A percentile compares a stretch with the other conserved stretches of the same genome.
phyloP scores from a whole-genome alignment of 1,284 basidiomycete genomes.

The Heliocybe sulcata region DNA sequence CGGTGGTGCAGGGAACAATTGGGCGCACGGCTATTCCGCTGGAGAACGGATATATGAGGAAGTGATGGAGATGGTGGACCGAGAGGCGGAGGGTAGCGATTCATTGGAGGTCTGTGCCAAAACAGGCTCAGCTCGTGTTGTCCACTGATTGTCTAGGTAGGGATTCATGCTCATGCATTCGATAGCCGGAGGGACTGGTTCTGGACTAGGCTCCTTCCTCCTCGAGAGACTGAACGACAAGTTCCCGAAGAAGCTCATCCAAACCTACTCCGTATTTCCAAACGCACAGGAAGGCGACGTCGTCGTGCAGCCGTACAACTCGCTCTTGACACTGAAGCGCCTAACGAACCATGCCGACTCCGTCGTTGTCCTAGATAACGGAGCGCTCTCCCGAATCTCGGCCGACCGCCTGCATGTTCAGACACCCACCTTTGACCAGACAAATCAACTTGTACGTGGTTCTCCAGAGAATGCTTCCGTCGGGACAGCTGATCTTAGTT shows the following conservation, averaged over 20 bases:
- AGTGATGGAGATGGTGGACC: slow-evolving; percentile 98
- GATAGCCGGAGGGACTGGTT: slow-evolving; percentile 97
- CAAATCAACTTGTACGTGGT: slow-evolving; percentile 78
- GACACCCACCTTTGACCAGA: slow-evolving; percentile 90
- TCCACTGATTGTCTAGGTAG: slow-evolving; percentile 32
- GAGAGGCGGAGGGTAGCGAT: slow-evolving; percentile 98
- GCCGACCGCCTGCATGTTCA: slow-evolving; percentile 88
- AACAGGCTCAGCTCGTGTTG: neutral
- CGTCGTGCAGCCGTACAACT: slow-evolving; percentile 98
- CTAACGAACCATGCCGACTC: slow-evolving; percentile 96
- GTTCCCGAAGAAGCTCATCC: slow-evolving; percentile 98
- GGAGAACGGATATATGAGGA: slow-evolving; percentile 95
- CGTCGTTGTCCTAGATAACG: slow-evolving; percentile 96
- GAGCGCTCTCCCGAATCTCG: slow-evolving; percentile 87
- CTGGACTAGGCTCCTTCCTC: slow-evolving; percentile 94
- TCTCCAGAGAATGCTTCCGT: neutral
- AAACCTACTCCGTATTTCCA: slow-evolving; percentile 99
- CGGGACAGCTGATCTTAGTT: neutral
- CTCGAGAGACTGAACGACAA: slow-evolving; percentile 96
- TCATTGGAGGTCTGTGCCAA: slow-evolving; percentile 77
- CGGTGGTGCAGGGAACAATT: slow-evolving; percentile 98
- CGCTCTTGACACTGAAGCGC: slow-evolving; percentile 89
- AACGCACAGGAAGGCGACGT: slow-evolving; percentile 89
- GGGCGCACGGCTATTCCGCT: slow-evolving; percentile 90
- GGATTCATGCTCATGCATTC: slow-evolving; percentile 99